Evolutionary conservation across 2,329 filamentous ascomycete genomes (phyloP).

Genomic region (Calonectria multiphialidica): DNA sequence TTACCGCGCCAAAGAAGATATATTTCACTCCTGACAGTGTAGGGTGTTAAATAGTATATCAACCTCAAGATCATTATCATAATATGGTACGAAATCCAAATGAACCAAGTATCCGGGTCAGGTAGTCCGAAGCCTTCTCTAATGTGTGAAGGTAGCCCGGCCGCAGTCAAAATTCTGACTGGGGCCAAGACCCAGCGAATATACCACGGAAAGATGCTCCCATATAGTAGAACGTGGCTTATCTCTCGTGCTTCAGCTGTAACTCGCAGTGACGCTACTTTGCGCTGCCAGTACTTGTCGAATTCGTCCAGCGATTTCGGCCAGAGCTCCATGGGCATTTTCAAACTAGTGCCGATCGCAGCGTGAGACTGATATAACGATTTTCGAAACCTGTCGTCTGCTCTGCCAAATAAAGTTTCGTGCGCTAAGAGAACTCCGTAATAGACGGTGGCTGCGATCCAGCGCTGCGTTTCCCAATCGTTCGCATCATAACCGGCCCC

Average conservation of each 20-base stretch:
- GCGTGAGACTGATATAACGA: not conserved
- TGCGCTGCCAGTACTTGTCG: not conserved
- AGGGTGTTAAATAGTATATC: not conserved
- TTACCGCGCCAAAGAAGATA: not conserved
- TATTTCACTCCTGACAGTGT: not conserved
- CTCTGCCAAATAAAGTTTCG: not conserved
- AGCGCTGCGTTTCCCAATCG: not conserved
- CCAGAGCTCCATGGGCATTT: not conserved
- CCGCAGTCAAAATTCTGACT: not conserved
- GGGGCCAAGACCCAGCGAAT: not conserved
- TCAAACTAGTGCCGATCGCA: not conserved
- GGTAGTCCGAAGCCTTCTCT: not conserved
- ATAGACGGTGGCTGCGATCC: not conserved
- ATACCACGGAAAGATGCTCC: not conserved
- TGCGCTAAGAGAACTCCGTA: not conserved
- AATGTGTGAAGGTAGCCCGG: not conserved
- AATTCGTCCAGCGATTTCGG: not conserved
- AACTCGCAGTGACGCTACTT: not conserved
- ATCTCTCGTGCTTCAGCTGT: not conserved
- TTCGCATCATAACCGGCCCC: not conserved
- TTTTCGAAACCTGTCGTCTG: not conserved
- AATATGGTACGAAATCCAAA: not conserved
- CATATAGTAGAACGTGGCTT: not conserved
- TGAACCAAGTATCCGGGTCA: not conserved
- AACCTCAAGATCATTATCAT: not conserved